Base-by-base conservation (phyloP, 306 rosid genomes). In the Cucurbita ficifolia region DNA sequence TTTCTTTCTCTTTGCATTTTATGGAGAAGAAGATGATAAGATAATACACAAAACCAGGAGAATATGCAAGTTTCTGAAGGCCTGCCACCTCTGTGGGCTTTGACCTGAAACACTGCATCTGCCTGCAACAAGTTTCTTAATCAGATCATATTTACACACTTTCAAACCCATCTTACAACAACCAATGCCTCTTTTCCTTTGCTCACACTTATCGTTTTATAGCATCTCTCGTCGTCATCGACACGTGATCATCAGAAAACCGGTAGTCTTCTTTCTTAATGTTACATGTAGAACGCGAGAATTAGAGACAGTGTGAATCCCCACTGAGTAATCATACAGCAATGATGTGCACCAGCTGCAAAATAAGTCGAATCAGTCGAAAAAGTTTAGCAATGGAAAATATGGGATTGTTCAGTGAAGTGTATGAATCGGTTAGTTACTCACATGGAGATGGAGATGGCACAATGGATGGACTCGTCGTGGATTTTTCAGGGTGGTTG, bases 41-140 rank as follows among this genome's bases (percentile, higher is more conserved):
- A 80, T 73, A 80, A 76, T 82, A 81, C 85, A 92, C 88, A 86
- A 87, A 88, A 86, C 85, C n/a, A 70, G 72, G 77, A 39, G 71
- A 63, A 63, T 40, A 83, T 83, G 96, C 90, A 88, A 59, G 78
- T 81, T 81, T 82, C 79, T 86, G 78, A 77, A 80, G 93, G 96
- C 90, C 97, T 83, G 96, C 90, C 97, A 86, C 88, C 79, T 65
- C 74, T 68, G 85, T 84, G 88, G 88, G 86, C 96, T 92, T 91
- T 75, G 96, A 92, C 97, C 97, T 75, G 86, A 85, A 84, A 81
- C 85, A 81, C 85, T 58, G 84, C 91, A 82, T 81, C 68, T 57
- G 81, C 79, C 68, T 57, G 81, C 79, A 16, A 76, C 79, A 84
- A 87, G 81, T 72, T 80, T 79, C 84, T 86, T 81, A 81, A 90